These are phyloP conservation scores for Candida glucosophila DNA, from an alignment of 1,139 yeast genomes.

Conservation along the genomic window DNA sequence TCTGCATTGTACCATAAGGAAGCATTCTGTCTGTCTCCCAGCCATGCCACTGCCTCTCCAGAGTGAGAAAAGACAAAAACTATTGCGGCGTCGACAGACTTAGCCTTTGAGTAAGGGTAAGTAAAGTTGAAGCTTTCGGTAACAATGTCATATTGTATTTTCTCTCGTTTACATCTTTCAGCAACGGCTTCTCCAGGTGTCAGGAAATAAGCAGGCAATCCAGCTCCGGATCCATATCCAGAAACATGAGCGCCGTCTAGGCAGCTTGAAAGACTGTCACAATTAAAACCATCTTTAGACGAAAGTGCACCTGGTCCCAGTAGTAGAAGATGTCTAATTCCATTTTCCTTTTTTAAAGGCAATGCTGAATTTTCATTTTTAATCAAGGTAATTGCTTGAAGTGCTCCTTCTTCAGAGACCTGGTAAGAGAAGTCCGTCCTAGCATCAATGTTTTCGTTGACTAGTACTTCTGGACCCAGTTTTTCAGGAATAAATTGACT, in stretches of 20 bases:
- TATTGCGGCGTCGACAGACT: conserved; percentile 42
- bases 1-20: conserved; percentile 59
- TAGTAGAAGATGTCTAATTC: not conserved
- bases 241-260: conserved; percentile 2
- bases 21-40: conserved; percentile 52
- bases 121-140: not conserved
- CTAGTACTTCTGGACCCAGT: too few species aligned
- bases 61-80: conserved; percentile 46
- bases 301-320: conserved; percentile 1
- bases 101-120: conserved; percentile 18
- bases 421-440: too few species aligned
- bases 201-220: too few species aligned
- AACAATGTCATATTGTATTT: conserved; percentile 2
- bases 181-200: conserved; percentile 1
- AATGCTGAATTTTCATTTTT: conserved; percentile 36
- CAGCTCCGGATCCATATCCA: conserved; percentile 4
- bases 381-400: conserved; percentile 42
- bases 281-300: conserved; percentile 1
- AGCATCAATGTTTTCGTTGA: too few species aligned
- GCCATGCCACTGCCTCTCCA: conserved; percentile 53
- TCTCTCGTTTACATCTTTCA: conserved; percentile 1
- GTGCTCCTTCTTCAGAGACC: conserved; percentile 36
- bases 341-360: conserved; percentile 18
- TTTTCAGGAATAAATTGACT: too few species aligned
- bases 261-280: not conserved